Conservation (phyloP, 164 flowering plant species). For the Tetracentron sinense region DNA sequence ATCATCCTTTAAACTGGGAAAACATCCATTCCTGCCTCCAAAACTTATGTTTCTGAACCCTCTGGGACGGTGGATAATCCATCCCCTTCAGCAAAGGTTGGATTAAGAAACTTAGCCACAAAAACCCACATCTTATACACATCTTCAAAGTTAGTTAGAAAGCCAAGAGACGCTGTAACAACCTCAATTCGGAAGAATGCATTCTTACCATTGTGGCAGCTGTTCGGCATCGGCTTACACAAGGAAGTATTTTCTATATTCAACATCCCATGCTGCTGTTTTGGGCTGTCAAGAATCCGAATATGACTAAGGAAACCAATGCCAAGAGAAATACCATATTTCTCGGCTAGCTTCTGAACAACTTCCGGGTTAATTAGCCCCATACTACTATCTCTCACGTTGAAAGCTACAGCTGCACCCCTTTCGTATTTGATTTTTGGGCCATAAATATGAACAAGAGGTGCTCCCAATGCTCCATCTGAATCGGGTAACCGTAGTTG, state of each 20-base stretch:
- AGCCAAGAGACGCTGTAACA: constrained; percentile 89
- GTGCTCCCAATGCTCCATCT: constrained; percentile 31
- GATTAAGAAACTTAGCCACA: constrained; percentile 76
- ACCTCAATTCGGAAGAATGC: constrained; percentile 67
- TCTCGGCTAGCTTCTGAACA: constrained; percentile 77
- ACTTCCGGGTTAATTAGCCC: constrained; percentile 64
- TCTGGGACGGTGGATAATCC: constrained; percentile 57
- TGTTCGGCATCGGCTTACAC: constrained; percentile 54
- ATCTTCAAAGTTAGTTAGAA: constrained; percentile 79
- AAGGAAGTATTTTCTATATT: constrained; percentile 48
- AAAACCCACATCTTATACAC: constrained; percentile 89
- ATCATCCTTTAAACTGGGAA: background rate
- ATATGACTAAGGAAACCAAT: constrained; percentile 77
- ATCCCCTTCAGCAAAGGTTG: constrained; percentile 46
- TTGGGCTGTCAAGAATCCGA: constrained; percentile 39
- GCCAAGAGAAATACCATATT: constrained; percentile 71
- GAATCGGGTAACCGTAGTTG: constrained; percentile 61
- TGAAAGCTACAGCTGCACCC: constrained; percentile 90
- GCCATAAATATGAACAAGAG: constrained; percentile 80
- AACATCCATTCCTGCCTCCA: background rate
- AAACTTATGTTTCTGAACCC: constrained; percentile 40
- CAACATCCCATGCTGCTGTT: constrained; percentile 37
- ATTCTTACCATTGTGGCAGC: constrained; percentile 41
- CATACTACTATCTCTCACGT: constrained; percentile 48
- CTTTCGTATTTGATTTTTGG: constrained; percentile 94